A percentile compares a stretch with the other conserved stretches of the same genome.
These are phyloP conservation scores for Nemania sp. DNA, from an alignment of 2,329 filamentous ascomycete genomes.

Conservation along the genomic window DNA sequence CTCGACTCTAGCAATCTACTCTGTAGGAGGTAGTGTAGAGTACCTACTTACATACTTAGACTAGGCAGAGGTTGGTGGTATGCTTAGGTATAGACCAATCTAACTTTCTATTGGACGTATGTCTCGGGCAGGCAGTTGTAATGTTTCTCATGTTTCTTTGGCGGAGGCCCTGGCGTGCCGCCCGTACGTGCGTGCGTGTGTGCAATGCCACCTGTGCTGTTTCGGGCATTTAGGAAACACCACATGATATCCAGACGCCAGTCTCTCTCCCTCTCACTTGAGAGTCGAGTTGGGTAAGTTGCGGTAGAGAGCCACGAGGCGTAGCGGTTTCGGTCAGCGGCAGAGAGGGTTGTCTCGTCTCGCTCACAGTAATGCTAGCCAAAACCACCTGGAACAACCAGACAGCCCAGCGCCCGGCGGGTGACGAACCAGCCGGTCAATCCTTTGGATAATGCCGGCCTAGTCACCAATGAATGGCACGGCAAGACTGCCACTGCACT, in stretches of 20 bases:
- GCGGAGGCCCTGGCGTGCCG: background rate
- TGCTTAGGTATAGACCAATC: background rate
- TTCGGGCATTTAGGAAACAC: background rate
- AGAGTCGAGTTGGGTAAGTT: conserved; percentile 20
- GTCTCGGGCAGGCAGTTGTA: background rate
- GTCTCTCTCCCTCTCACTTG: background rate
- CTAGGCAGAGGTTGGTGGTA: too few relatives aligned
- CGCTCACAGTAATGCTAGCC: background rate
- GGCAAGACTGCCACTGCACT: conserved; percentile 1
- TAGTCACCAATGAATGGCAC: conserved; percentile 6
- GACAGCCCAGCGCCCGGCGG: background rate
- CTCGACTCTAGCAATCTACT: background rate
- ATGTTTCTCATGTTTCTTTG: background rate
- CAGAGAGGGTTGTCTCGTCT: conserved; percentile 19
- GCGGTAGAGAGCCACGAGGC: conserved; percentile 22
- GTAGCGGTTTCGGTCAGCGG: conserved; percentile 27
- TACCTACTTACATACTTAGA: too few relatives aligned
- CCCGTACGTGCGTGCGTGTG: background rate
- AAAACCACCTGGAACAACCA: conserved; percentile 13
- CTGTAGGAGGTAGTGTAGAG: background rate
- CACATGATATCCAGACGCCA: conserved; percentile 1
- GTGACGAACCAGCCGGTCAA: conserved; percentile 21
- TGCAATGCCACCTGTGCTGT: conserved; percentile 1
- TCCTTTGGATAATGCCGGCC: conserved; percentile 2
- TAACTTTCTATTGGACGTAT: background rate